These are phyloP conservation scores for Gentiana macrophylla DNA, from an alignment of 257 asterid species.

Conservation along the genomic window DNA sequence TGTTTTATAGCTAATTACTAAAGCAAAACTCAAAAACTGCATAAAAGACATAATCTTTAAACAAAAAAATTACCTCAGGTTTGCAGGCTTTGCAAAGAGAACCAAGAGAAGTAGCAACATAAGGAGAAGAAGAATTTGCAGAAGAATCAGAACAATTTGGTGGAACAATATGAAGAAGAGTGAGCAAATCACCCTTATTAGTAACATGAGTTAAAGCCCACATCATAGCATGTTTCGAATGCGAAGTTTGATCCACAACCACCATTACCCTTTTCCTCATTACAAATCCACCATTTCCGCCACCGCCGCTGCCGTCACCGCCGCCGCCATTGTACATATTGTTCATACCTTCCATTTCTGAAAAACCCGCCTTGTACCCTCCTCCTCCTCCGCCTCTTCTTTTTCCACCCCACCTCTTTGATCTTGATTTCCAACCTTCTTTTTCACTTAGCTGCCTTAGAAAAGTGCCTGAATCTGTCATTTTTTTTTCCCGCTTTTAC, in stretches of 20 bases:
- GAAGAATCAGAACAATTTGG: constrained; percentile 16
- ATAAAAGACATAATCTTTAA: too few relatives aligned
- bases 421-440: constrained; percentile 57
- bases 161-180: constrained; percentile 62
- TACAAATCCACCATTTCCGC: constrained; percentile 24
- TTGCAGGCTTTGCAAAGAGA: constrained; percentile 82
- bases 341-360: constrained; percentile 36
- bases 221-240: constrained; percentile 81
- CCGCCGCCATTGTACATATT: constrained; percentile 2
- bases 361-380: constrained; percentile 9
- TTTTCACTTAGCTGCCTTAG: constrained; percentile 68
- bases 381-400: constrained; percentile 8
- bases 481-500: constrained; percentile 10
- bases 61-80: constrained; percentile 48
- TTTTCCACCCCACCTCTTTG: constrained; percentile 48
- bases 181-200: constrained; percentile 64
- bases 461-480: constrained; percentile 56
- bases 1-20: not conserved
- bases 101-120: constrained; percentile 60
- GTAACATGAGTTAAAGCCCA: constrained; percentile 92
- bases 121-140: constrained; percentile 30
- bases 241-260: constrained; percentile 65
- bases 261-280: constrained; percentile 90
- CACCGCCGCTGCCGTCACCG: not conserved
- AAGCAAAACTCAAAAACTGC: not conserved